phyloP scores from a whole-genome alignment of 805 yeast species.

The Saccharomycopsis babjevae region DNA sequence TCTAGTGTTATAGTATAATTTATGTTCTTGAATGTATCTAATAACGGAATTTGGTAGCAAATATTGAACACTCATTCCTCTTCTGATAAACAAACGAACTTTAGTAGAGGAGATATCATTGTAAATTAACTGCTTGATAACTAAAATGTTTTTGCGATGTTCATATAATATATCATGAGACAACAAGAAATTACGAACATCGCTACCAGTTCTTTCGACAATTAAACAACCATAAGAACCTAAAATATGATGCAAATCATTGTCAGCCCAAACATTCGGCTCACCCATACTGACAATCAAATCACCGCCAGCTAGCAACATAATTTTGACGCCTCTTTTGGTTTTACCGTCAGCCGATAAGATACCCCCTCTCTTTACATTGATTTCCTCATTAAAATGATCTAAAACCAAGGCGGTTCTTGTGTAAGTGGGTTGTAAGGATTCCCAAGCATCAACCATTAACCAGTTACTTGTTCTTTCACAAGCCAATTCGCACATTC shows the following conservation, averaged over 20 bases:
- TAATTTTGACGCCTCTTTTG: slow-evolving; percentile 77
- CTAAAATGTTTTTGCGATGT: slow-evolving; percentile 85
- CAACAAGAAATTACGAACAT: slow-evolving; percentile 82
- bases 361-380: slow-evolving; percentile 82
- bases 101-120: slow-evolving; percentile 94
- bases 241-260: slow-evolving; percentile 85
- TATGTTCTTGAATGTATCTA: slow-evolving; percentile 88
- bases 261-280: slow-evolving; percentile 98
- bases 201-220: slow-evolving; percentile 94
- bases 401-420: slow-evolving; percentile 93
- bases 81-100: slow-evolving; percentile 80
- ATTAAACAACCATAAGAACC: slow-evolving; percentile 95
- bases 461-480: slow-evolving; percentile 95
- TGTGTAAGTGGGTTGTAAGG: slow-evolving; percentile 80
- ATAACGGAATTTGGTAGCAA: slow-evolving; percentile 89
- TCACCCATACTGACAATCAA: slow-evolving; percentile 99
- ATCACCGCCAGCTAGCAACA: slow-evolving; percentile 97
- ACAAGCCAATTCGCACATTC: slow-evolving; percentile 98
- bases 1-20: slow-evolving; percentile 69
- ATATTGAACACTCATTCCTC: slow-evolving; percentile 96
- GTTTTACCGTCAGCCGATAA: slow-evolving; percentile 45
- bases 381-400: slow-evolving; percentile 92
- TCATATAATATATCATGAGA: slow-evolving; percentile 97
- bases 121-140: slow-evolving; percentile 90
- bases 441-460: slow-evolving; percentile 99